These are phyloP conservation scores for Aspergillus baeticus DNA, from an alignment of 495 filamentous ascomycete species.

Conservation along the genomic window DNA sequence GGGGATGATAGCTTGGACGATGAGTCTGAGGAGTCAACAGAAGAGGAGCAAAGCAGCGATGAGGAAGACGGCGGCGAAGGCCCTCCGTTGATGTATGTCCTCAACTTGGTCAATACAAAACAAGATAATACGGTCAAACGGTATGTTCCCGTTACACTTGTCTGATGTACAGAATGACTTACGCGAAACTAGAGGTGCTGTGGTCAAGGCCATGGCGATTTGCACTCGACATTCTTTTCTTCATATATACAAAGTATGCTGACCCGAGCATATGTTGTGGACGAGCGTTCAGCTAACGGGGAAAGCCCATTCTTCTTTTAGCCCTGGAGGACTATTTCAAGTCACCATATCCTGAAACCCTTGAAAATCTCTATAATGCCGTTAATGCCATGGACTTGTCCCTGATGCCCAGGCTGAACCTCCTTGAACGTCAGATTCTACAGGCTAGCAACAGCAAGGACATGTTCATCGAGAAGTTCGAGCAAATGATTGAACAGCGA, in stretches of 20 bases:
- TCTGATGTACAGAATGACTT: background rate
- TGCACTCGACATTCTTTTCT: conserved; percentile 98
- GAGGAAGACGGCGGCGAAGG: conserved; percentile 64
- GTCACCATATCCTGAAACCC: conserved; percentile 80
- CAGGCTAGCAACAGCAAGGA: conserved; percentile 92
- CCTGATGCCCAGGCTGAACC: conserved; percentile 80
- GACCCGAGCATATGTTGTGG: background rate
- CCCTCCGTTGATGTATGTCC: conserved; percentile 93
- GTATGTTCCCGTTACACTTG: conserved; percentile 35
- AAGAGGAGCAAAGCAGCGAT: conserved; percentile 49
- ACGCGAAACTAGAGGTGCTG: conserved; percentile 67
- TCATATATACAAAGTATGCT: conserved; percentile 90
- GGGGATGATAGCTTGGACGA: conserved; percentile 47
- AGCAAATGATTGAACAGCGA: conserved; percentile 81
- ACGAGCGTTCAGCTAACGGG: conserved; percentile 19
- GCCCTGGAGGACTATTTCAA: conserved; percentile 98
- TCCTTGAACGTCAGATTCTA: conserved; percentile 81
- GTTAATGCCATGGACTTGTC: conserved; percentile 97
- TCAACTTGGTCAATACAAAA: conserved; percentile 98
- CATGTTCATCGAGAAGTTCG: conserved; percentile 96
- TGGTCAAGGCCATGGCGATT: conserved; percentile 99
- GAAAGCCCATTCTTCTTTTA: conserved; percentile 83
- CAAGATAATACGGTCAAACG: conserved; percentile 86
- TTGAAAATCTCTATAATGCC: conserved; percentile 85
- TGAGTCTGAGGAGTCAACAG: conserved; percentile 44